Percentiles rank a stretch among this genome's conserved stretches.
phyloP scores from a whole-genome alignment of 441 rosid species.

The Breynia disticha region DNA sequence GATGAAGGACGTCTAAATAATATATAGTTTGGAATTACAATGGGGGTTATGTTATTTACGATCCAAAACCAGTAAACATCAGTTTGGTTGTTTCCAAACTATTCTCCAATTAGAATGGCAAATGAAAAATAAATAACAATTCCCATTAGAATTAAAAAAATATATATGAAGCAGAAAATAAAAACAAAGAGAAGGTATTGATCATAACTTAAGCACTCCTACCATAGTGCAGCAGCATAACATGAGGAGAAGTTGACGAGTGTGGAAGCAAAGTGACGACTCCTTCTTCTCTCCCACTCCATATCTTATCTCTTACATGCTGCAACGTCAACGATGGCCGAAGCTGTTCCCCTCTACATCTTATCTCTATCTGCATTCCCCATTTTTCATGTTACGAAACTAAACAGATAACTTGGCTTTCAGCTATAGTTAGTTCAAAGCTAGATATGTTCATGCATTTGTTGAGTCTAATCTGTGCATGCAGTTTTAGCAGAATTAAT shows the following conservation, averaged over 20 bases:
- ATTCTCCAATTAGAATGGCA: slow-evolving; percentile 21
- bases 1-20: slow-evolving; percentile 14
- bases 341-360: slow-evolving; percentile 80
- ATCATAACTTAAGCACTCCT: slow-evolving; percentile 46
- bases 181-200: no score
- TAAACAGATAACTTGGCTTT: no score
- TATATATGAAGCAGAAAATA: background rate
- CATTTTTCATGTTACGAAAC: no score
- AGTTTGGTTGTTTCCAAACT: slow-evolving; percentile 22
- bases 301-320: slow-evolving; percentile 79
- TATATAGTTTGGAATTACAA: slow-evolving; percentile 21
- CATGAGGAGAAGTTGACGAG: slow-evolving; percentile 52
- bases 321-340: slow-evolving; percentile 70
- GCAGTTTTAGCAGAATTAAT: no score
- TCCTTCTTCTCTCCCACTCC: slow-evolving; percentile 56
- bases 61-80: slow-evolving; percentile 19
- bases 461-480: no score
- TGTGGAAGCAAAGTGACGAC: slow-evolving; percentile 58
- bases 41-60: slow-evolving; percentile 21
- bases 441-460: no score
- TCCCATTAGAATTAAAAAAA: slow-evolving; percentile 8
- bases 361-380: slow-evolving; percentile 79
- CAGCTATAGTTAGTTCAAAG: no score
- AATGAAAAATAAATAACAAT: slow-evolving; percentile 13
- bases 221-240: slow-evolving; percentile 82